Evolutionary conservation across 139 green algal genomes (phyloP).

Genomic region (Micractinium conductrix): DNA sequence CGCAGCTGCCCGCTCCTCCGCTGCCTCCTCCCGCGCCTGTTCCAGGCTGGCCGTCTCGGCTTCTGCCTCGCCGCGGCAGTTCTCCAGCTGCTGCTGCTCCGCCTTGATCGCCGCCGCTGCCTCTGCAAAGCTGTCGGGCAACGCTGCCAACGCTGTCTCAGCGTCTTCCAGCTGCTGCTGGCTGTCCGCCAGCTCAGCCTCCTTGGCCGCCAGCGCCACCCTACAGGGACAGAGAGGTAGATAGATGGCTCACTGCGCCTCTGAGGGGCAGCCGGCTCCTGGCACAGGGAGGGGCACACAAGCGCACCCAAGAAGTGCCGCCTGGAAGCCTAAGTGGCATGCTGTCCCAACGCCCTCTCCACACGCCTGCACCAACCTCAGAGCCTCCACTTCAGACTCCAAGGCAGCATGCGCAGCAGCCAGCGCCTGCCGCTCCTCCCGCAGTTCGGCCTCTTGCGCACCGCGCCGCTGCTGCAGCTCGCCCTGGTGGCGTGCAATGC

Average conservation of each 20-base stretch:
- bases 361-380: too few relatives aligned
- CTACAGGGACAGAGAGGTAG: too few relatives aligned
- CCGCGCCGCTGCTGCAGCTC: background rate
- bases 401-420: background rate
- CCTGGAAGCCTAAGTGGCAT: too few relatives aligned
- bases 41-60: background rate
- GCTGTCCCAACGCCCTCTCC: too few relatives aligned
- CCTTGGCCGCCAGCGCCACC: constrained; percentile 22
- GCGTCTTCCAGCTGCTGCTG: constrained; percentile 34
- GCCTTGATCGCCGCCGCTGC: constrained; percentile 8
- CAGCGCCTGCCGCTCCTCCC: constrained; percentile 7
- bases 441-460: background rate
- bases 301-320: too few relatives aligned
- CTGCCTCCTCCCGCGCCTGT: background rate
- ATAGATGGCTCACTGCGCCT: too few relatives aligned
- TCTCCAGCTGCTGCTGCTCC: background rate
- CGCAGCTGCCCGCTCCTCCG: constrained; percentile 1
- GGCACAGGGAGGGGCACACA: too few relatives aligned
- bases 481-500: background rate
- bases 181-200: constrained; percentile 25
- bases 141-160: constrained; percentile 3
- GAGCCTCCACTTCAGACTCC: constrained; percentile 46
- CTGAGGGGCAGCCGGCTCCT: too few relatives aligned
- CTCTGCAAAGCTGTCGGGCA: constrained; percentile 30
- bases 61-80: constrained; percentile 7